These are phyloP conservation scores for Aspergillus spinulosporus DNA, from an alignment of 2,329 filamentous ascomycete genomes.

Conservation along the genomic window DNA sequence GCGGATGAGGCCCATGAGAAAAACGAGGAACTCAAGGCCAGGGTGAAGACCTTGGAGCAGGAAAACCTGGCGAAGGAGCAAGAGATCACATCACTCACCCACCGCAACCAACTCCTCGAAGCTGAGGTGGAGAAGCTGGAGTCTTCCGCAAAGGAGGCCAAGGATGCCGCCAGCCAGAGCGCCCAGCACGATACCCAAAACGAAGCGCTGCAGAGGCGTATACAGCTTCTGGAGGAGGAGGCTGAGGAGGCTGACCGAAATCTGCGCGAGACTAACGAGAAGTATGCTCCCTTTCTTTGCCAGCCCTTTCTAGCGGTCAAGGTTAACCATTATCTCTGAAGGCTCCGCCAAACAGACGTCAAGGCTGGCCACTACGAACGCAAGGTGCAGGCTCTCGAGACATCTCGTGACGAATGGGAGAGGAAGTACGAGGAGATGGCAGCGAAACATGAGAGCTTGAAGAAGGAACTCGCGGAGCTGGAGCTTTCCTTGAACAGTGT, in stretches of 20 bases:
- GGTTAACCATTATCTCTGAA: conserved; percentile 44
- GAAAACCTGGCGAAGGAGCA: conserved; percentile 97
- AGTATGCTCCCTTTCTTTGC: conserved; percentile 62
- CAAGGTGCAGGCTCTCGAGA: conserved; percentile 96
- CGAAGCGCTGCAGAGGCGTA: conserved; percentile 84
- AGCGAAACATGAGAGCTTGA: conserved; percentile 77
- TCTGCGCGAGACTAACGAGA: conserved; percentile 95
- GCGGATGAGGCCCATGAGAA: conserved; percentile 79
- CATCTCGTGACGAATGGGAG: conserved; percentile 91
- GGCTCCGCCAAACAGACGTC: conserved; percentile 97
- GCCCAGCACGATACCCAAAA: conserved; percentile 82
- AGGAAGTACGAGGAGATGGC: conserved; percentile 96
- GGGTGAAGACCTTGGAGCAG: conserved; percentile 88
- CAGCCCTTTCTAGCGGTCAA: background rate
- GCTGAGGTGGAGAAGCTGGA: conserved; percentile 91
- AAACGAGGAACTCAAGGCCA: conserved; percentile 81
- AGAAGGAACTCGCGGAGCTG: conserved; percentile 91
- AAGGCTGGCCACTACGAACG: conserved; percentile 99
- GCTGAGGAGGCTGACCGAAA: conserved; percentile 96
- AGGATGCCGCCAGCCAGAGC: conserved; percentile 81
- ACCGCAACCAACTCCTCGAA: conserved; percentile 94
- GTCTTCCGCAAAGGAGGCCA: conserved; percentile 76
- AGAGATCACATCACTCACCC: conserved; percentile 92
- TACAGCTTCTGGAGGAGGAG: conserved; percentile 97
- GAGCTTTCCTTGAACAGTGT: conserved; percentile 91